phyloP scores from a whole-genome alignment of 805 yeast species.

The Kazachstania bromeliacearum region DNA sequence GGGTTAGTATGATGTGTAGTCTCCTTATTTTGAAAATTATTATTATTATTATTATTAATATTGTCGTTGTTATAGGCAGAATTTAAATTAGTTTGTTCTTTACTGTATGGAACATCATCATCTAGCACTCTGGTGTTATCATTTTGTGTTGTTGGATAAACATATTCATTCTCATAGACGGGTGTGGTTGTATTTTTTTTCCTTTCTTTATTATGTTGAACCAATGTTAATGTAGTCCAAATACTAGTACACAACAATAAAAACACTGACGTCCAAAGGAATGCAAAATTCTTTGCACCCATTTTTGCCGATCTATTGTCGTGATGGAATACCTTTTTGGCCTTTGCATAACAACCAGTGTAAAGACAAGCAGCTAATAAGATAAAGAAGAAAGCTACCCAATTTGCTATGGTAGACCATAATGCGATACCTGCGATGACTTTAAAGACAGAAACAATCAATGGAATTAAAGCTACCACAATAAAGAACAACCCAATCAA shows the following conservation, averaged over 20 bases:
- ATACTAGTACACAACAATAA: constrained; percentile 13
- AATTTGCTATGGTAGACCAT: constrained; percentile 13
- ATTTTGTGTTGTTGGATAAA: no score
- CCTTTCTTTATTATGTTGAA: constrained; percentile 6
- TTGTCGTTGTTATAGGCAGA: no score
- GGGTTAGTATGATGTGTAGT: no score
- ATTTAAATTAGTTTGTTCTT: neutral
- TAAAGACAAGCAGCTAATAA: constrained; percentile 38
- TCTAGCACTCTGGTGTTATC: no score
- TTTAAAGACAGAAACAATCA: constrained; percentile 17
- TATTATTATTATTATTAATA: no score
- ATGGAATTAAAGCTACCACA: constrained; percentile 38
- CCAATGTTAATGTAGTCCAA: constrained; percentile 15
- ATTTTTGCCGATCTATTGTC: constrained; percentile 35
- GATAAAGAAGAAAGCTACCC: constrained; percentile 38
- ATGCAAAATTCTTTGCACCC: constrained; percentile 46
- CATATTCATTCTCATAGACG: no score
- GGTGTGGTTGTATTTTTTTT: no score
- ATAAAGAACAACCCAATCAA: constrained; percentile 49
- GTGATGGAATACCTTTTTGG: constrained; percentile 38
- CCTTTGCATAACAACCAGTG: constrained; percentile 49
- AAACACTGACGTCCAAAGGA: constrained; percentile 43
- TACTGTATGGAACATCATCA: no score
- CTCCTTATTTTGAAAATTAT: no score
- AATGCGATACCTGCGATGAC: constrained; percentile 14